These are phyloP conservation scores for Didymella sp. DNA, from an alignment of 2,329 filamentous ascomycete genomes.

Conservation along the genomic window DNA sequence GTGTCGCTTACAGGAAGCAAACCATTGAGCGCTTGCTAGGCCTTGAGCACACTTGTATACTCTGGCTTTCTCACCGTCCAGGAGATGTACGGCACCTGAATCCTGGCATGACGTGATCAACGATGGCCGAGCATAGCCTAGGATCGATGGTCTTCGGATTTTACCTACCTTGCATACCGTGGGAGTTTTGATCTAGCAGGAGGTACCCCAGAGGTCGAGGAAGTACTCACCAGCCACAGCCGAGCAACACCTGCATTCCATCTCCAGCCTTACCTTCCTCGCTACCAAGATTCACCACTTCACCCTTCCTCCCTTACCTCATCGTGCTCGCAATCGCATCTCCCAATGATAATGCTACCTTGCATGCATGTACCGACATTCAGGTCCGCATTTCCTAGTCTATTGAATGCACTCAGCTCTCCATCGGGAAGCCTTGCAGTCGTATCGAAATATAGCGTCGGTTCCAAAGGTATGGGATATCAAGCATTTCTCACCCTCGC, in stretches of 20 bases:
- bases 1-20: not conserved
- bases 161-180: not conserved
- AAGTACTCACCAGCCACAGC: not conserved
- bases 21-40: not conserved
- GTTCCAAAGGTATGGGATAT: slow-evolving; percentile 9
- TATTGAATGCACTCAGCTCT: slow-evolving; percentile 13
- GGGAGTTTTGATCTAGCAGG: not conserved
- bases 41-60: too few relatives aligned
- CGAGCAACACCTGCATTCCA: slow-evolving; percentile 6
- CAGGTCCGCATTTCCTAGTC: not conserved
- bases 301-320: slow-evolving; percentile 6
- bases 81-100: not conserved
- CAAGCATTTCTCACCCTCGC: slow-evolving; percentile 17
- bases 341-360: slow-evolving; percentile 2
- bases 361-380: slow-evolving; percentile 2
- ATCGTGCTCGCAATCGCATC: not conserved
- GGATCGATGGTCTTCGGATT: not conserved
- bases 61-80: not conserved
- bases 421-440: slow-evolving; percentile 16
- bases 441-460: slow-evolving; percentile 1
- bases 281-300: slow-evolving; percentile 3
- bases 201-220: not conserved
- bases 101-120: not conserved
- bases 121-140: not conserved
- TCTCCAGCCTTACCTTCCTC: slow-evolving; percentile 18